Evolutionary conservation across 2,329 filamentous ascomycete species (phyloP), one percentile per base, ranked within the genome.

Genomic region (Talaromyces amestolkiae): DNA sequence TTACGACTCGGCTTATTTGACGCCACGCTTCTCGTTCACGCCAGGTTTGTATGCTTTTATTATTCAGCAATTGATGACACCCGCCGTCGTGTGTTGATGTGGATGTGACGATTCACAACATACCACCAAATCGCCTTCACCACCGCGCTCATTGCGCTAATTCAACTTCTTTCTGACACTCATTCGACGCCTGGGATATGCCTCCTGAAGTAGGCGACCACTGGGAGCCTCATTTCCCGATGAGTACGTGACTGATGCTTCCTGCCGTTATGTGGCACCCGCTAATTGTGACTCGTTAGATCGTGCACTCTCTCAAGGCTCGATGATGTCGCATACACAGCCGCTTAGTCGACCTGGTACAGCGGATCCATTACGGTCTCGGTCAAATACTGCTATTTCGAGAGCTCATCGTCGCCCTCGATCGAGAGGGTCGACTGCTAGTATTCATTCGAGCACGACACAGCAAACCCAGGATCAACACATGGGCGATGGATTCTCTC

Each of bases 361-460:
- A 31, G 75, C 76, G 31, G 78, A 80, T 65, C 76, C 77, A 51
- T 71, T 76, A 69, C 74, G 77, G 64, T 75, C 78, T 49, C 77
- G 78, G 17, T 80, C 79, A 8, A 78, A 78, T 68, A 78, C 74
- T 31, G 70, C 73, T 62, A 66, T 77, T n/a, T 80, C 79, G 13
- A 74, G 77, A 60, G 75, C 72, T 66, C 74, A 72, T 70, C 77
- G 76, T 60, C 79, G 78, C 61, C 78, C 80, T 60, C 74, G 80
- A 63, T 82, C 80, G 39, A 74, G 80, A 73, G 80, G 79, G 39
- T 82, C 80, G 54, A 82, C 80, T 10, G 77, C 79, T 39, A 82
- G 80, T 68, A 78, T 82, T 58, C 80, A 82, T 67, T 82, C 80
- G n/a, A 80, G 75, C 66, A 78, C 77, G 17, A 80, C 79, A 45